Base-by-base conservation (phyloP, 371 early-diverging fungal genomes). In the Mortierella sp. region DNA sequence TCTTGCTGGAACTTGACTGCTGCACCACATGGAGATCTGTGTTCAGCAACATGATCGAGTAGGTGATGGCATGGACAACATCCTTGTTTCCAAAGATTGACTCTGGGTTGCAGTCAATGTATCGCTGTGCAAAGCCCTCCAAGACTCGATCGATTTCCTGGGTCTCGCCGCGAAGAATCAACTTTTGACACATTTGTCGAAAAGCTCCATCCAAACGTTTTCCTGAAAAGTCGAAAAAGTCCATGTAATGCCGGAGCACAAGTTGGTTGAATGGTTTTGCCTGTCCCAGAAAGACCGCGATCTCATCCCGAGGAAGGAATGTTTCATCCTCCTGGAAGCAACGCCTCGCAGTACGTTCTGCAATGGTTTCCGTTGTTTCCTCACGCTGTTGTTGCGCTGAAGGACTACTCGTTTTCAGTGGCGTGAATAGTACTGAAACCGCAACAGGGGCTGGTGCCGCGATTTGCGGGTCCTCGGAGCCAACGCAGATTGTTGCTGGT, bases 81-180 rank as follows among this genome's bases (percentile, higher is more conserved):
- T 91, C 91, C 46, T 64, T 71, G 52, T 57, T 48, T 3, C 85
- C 85, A 46, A 86, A 83, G 3, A 86, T 74, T 31, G 84, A 64
- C 28, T 84, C 79, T 0, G 86, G 88, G 67, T 96, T 96, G 73
- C 95, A 95, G n/a, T 83, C 81, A 84, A 91, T 92, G 69, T 91
- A 96, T 7, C 94, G 82, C 60, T 85, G 80, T 21, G 96, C 86
- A 80, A 96, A 91, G 24, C 82, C 90, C 56, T 88, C 88, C 48
- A 97, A 74, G 49, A 97, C 90, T 19, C 97, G 88, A 78, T 95
- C 96, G 29, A 96, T 90, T 60, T 91, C 88, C 79, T 97, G 98
- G 5, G 96, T 90, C 79, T 97, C 98, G 13, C 94, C 98, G 47
- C 90, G 91, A 62, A 97, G 82, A 22, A 89, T 88, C 7, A 96